phyloP scores from a whole-genome alignment of 129 eudicot species.

The Oenanthe sinensis region DNA sequence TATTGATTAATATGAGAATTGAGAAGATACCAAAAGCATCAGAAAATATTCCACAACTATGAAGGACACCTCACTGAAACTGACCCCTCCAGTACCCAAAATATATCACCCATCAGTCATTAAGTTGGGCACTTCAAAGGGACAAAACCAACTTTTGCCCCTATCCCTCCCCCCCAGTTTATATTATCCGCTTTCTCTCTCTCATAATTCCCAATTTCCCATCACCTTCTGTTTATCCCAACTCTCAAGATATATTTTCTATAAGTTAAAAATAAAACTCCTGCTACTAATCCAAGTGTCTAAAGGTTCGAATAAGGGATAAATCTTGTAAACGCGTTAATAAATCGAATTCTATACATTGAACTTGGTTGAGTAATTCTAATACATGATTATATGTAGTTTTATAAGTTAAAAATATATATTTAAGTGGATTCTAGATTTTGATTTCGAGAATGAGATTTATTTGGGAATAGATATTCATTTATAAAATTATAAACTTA shows the following conservation, averaged over 20 bases:
- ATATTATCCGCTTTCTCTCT: not conserved
- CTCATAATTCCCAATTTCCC: not conserved
- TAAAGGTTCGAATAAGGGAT: too few relatives aligned
- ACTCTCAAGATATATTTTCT: not conserved
- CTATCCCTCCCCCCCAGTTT: not conserved
- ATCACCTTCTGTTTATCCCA: not conserved
- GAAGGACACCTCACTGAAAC: not conserved
- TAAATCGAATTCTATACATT: too few relatives aligned
- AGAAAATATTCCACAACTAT: not conserved
- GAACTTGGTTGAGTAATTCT: too few relatives aligned
- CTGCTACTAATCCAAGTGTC: not conserved
- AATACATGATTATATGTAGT: too few relatives aligned
- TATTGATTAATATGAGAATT: not conserved
- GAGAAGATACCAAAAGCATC: not conserved
- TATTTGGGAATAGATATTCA: too few relatives aligned
- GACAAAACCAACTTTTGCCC: not conserved
- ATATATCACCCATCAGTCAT: not conserved
- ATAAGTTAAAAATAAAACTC: not conserved
- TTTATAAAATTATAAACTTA: too few relatives aligned
- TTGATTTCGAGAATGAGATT: too few relatives aligned
- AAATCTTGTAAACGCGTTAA: too few relatives aligned
- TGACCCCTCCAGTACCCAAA: not conserved
- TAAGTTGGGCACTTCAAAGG: constrained; percentile 1
- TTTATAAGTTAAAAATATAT: too few relatives aligned
- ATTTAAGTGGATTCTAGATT: too few relatives aligned